Conservation (phyloP, 2,329 filamentous ascomycete species). For the Parascedosporium putredinis region DNA sequence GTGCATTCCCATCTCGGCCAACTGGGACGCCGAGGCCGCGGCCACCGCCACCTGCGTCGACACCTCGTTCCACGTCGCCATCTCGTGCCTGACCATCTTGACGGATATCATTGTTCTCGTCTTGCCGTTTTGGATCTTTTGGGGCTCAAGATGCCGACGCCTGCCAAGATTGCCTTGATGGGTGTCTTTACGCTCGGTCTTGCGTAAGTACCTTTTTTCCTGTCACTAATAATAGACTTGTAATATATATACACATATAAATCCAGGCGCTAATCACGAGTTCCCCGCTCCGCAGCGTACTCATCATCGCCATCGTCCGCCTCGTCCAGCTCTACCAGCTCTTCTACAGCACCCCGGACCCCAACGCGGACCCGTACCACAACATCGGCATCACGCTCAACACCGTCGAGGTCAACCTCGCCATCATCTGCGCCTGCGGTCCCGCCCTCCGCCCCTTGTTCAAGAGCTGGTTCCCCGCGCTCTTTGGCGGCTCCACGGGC, state of each 20-base stretch:
- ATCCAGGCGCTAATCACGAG: too few species aligned
- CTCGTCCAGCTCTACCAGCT: constrained; percentile 2
- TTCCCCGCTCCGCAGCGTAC: constrained; percentile 21
- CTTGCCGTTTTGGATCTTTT: constrained; percentile 22
- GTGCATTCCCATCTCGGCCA: constrained; percentile 6
- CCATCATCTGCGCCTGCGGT: constrained; percentile 23
- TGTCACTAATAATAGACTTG: too few species aligned
- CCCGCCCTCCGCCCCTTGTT: constrained; percentile 25
- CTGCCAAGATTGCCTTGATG: constrained; percentile 28
- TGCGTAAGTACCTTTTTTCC: constrained; percentile 19
- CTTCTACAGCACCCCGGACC: constrained; percentile 14
- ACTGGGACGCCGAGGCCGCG: constrained; percentile 4
- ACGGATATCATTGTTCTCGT: constrained; percentile 20
- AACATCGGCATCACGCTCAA: constrained; percentile 23
- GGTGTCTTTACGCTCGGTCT: constrained; percentile 27
- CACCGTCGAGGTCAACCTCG: constrained; percentile 24
- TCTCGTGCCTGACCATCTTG: constrained; percentile 3
- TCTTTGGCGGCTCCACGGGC: constrained; percentile 16
- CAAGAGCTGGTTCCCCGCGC: constrained; percentile 20
- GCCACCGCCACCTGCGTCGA: constrained; percentile 1
- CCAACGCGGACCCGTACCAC: constrained; percentile 16
- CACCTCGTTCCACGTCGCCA: constrained; percentile 5
- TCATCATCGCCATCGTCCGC: constrained; percentile 20
- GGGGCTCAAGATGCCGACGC: constrained; percentile 26
- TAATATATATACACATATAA: too few species aligned